Base-by-base conservation (phyloP, 805 yeast species). In the Starmerella apis region DNA sequence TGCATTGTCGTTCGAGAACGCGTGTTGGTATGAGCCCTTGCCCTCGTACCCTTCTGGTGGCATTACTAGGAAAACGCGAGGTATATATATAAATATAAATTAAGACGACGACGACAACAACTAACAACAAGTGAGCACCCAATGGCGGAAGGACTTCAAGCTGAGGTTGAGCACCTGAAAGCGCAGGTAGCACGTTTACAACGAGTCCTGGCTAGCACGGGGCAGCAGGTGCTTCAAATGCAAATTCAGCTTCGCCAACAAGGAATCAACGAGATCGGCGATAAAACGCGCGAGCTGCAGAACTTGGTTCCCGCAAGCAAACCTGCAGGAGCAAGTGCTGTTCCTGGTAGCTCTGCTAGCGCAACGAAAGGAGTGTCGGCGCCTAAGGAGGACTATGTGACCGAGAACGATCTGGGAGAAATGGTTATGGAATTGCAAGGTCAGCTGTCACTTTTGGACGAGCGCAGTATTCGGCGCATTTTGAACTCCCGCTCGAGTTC, bases 391-490 rank as follows among this genome's bases (percentile, higher is more conserved):
- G 61, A 55, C 20, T 55, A 28, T 56, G 85, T 80, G 32, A 79
- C 90, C 3, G 82, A 85, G 57, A 94, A 84, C 51, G 97, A 90
- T 61, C 68, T 88, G 11, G 83, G 83, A 3, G 90, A 86, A 62
- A 71, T 88, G 42, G 96, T 87, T 13, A 86, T 85, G 10, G 97
- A 88, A 65, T 68, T 88, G 49, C 96, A 88, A 66, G 84, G 85
- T 8, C 96, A 88, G 66, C 72, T 88, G 60, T 88, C 84, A 47
- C 70, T 75, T 22, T 57, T 68, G 20, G 97, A 88, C 62, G 85
- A 84, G 57, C 75, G 94, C 57, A 76, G 83, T 16, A 74, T 84
- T 39, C 73, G 83, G 56, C 73, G 97, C 64, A 69, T 80, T 3
- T 75, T 77, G 55, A 87, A 87, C 62, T 70, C 83, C 1, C 71